These are phyloP conservation scores for maize (Zea mays) DNA, from an alignment of 176 grass and related monocot genomes.

Conservation along the genomic window DNA sequence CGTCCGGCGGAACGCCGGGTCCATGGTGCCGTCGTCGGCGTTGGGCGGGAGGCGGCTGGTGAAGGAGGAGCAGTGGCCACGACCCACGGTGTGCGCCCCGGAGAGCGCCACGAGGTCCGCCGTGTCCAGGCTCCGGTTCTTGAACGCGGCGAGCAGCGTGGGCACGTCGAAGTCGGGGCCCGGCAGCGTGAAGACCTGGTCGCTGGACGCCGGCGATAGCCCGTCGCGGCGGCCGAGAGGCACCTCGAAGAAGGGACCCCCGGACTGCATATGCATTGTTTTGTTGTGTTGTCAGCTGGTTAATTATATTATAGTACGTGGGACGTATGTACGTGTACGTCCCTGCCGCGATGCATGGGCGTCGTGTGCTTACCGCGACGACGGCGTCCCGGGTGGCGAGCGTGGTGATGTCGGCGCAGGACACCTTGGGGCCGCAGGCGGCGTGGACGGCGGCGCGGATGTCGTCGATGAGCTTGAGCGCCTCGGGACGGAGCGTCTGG, in stretches of 20 bases:
- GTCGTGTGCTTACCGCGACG: background rate
- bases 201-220: background rate
- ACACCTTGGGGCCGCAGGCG: conserved; percentile 42
- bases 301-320: too few species aligned
- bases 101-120: conserved; percentile 50
- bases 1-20: background rate
- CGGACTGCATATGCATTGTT: conserved; percentile 3
- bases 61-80: conserved; percentile 24
- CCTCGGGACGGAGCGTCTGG: conserved; percentile 38
- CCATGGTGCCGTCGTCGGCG: background rate
- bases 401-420: conserved; percentile 52
- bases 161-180: conserved; percentile 14
- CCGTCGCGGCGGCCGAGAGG: conserved; percentile 47
- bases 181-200: conserved; percentile 8
- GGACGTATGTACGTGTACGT: too few species aligned
- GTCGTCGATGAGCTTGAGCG: conserved; percentile 41
- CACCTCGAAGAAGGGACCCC: conserved; percentile 34
- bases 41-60: conserved; percentile 17
- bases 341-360: too few species aligned
- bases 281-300: too few species aligned
- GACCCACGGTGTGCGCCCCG: conserved; percentile 51
- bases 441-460: conserved; percentile 34
- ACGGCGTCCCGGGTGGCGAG: conserved; percentile 53
- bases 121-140: background rate
- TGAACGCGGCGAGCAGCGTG: background rate